These are phyloP conservation scores for Micractinium sp. DNA, from an alignment of 139 green algal genomes.

Conservation along the genomic window DNA sequence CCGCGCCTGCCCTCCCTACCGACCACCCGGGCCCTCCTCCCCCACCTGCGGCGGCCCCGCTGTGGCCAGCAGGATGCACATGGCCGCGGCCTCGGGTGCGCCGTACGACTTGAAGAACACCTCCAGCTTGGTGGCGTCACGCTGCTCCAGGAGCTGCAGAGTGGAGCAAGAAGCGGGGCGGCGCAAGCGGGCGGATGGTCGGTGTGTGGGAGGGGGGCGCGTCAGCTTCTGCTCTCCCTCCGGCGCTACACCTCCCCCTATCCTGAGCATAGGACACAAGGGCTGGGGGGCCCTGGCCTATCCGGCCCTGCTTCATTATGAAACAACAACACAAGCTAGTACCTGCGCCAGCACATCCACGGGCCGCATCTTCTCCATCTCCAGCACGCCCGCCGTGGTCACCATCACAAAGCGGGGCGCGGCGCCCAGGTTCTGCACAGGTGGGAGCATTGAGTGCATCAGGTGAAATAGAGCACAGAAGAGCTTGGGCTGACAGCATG, in stretches of 20 bases:
- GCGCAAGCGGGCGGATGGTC: too few species aligned
- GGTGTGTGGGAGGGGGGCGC: too few species aligned
- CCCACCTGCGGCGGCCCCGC: constrained; percentile 19
- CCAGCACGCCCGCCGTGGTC: constrained; percentile 78
- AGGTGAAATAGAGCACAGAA: too few species aligned
- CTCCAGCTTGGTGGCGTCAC: constrained; percentile 61
- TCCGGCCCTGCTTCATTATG: too few species aligned
- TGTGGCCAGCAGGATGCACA: constrained; percentile 88
- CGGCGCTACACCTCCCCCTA: too few species aligned
- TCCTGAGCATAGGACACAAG: too few species aligned
- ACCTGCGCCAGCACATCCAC: constrained; percentile 65
- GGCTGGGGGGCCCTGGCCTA: too few species aligned
- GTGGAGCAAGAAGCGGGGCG: too few species aligned
- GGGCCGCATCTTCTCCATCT: constrained; percentile 81
- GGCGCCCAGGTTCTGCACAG: constrained; percentile 67
- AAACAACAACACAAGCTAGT: background rate
- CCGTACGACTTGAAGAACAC: constrained; percentile 87
- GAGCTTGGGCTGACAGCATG: too few species aligned
- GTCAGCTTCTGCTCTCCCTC: too few species aligned
- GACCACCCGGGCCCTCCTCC: too few species aligned
- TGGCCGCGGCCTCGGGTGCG: constrained; percentile 80
- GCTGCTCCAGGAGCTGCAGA: constrained; percentile 68
- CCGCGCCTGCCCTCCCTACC: background rate
- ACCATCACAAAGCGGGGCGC: constrained; percentile 80
- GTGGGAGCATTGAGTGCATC: too few species aligned